These are phyloP conservation scores for Pseudozyma pruni DNA, from an alignment of 1,284 basidiomycete genomes.

Conservation along the genomic window DNA sequence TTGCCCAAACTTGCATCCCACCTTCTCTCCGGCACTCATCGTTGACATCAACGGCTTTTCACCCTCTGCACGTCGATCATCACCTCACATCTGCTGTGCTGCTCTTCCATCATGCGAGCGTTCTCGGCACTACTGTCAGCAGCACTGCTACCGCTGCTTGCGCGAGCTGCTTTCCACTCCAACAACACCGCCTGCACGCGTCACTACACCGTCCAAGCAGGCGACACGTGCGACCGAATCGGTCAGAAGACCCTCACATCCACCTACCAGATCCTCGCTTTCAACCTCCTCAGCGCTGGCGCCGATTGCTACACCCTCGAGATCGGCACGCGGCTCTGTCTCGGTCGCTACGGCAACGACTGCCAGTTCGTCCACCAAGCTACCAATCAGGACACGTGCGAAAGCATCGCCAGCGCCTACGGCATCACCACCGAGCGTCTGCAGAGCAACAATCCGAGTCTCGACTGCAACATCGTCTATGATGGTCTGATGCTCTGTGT, in stretches of 20 bases:
- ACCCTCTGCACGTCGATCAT: conserved; percentile 1
- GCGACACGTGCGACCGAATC: conserved; percentile 78
- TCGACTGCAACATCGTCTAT: conserved; percentile 56
- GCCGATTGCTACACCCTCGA: conserved; percentile 73
- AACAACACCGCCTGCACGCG: conserved; percentile 72
- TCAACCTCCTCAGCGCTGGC: conserved; percentile 73
- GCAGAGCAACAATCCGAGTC: conserved; percentile 56
- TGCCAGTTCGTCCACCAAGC: conserved; percentile 60
- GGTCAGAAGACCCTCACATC: conserved; percentile 76
- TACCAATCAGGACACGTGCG: conserved; percentile 47
- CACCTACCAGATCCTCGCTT: conserved; percentile 78
- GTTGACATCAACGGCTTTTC: neutral
- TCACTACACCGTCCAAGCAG: conserved; percentile 73
- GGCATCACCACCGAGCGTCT: conserved; percentile 43
- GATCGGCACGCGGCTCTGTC: conserved; percentile 71
- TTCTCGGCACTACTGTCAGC: conserved; percentile 14
- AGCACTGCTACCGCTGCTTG: conserved; percentile 23
- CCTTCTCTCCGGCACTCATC: too few relatives aligned
- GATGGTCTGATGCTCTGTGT: conserved; percentile 59
- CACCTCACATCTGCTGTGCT: neutral
- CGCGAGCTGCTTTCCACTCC: conserved; percentile 45
- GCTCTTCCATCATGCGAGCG: conserved; percentile 25
- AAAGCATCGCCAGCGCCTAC: conserved; percentile 51
- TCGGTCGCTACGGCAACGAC: conserved; percentile 61
- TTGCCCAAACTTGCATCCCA: too few relatives aligned